Conservation (phyloP, 1,284 basidiomycete species). For the Sutorius eximius region DNA sequence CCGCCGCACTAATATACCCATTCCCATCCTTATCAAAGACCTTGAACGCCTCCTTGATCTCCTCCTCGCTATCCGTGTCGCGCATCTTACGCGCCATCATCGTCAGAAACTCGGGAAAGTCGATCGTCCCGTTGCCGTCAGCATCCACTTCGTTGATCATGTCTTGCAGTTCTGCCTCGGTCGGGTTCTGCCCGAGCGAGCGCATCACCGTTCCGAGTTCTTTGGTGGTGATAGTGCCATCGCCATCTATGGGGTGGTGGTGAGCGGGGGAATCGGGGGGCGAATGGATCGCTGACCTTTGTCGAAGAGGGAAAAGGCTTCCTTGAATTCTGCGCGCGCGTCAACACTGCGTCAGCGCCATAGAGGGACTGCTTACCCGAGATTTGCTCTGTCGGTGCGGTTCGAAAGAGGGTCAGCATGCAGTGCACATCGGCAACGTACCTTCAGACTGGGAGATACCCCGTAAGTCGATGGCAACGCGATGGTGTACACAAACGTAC, state of each 20-base stretch:
- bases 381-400: conserved; percentile 54
- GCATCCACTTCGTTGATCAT: conserved; percentile 94
- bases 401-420: background rate
- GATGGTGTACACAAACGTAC: conserved; percentile 43
- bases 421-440: conserved; percentile 34
- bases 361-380: conserved; percentile 50
- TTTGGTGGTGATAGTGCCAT: conserved; percentile 95
- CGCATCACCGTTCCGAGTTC: conserved; percentile 98
- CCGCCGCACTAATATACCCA: conserved; percentile 77
- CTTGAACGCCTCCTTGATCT: conserved; percentile 80
- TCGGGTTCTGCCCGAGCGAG: conserved; percentile 94
- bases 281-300: conserved; percentile 57
- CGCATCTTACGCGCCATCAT: conserved; percentile 98
- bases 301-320: conserved; percentile 93
- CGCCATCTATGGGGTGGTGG: conserved; percentile 64
- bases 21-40: conserved; percentile 86
- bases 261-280: conserved; percentile 12
- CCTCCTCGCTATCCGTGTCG: conserved; percentile 83
- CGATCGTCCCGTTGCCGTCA: conserved; percentile 86
- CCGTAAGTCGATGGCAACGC: conserved; percentile 12
- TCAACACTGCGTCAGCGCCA: conserved; percentile 1
- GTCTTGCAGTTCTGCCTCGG: conserved; percentile 92
- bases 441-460: conserved; percentile 58
- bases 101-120: conserved; percentile 92
- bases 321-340: conserved; percentile 68